Evolutionary conservation across 2,329 filamentous ascomycete genomes (phyloP), one percentile per base, ranked within the genome.

Genomic region (Penicillium rolfsii): DNA sequence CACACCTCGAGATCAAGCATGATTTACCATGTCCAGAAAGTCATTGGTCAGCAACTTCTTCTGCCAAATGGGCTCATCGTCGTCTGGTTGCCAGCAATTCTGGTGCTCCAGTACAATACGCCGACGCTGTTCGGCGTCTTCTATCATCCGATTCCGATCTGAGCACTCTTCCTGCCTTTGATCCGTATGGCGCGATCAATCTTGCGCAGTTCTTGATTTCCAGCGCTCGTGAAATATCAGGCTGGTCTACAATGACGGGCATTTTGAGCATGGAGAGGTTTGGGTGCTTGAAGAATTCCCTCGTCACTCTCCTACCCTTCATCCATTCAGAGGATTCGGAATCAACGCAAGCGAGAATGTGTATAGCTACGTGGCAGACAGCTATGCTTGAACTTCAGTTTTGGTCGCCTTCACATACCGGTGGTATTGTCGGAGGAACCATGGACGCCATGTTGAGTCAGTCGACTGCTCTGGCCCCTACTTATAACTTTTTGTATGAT

Each of bases 1-100:
- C 69, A 5, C 69, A 81, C 46, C 68, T 81, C 3, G 79, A 81
- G 67, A 76, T 81, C 62, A 81, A 80, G 61, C 77, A 80, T 55
- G 74, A 79, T 16, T 67, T 81, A 4, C 79, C 79, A 1, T 80
- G 76, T 52, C 73, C 76, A 0, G 70, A 73, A 49, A 70, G 71
- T 14, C 70, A 71, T 56, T 81, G 79, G 79, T 62, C 56, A 2
- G 77, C 79, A 1, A 59, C 71, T 1, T 76, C 78, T 1, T 69
- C 77, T 8, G 70, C 70, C 1, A 72, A 77, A 35, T 71, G 69
- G 69, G 69, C 69, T 1, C 69, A 71, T 49, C 55, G 57, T 5
- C 67, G 64, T 9, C 67, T 70, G 2, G 28, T 67, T 2, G 30
- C 58, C 2, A 55, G 38, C 9, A 41, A 54, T 30, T 74, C 76